Percentiles rank a stretch among this genome's conserved stretches.
Conservation (phyloP, 108 stramenopile genomes). For the Fistulifera pelliculosa region DNA sequence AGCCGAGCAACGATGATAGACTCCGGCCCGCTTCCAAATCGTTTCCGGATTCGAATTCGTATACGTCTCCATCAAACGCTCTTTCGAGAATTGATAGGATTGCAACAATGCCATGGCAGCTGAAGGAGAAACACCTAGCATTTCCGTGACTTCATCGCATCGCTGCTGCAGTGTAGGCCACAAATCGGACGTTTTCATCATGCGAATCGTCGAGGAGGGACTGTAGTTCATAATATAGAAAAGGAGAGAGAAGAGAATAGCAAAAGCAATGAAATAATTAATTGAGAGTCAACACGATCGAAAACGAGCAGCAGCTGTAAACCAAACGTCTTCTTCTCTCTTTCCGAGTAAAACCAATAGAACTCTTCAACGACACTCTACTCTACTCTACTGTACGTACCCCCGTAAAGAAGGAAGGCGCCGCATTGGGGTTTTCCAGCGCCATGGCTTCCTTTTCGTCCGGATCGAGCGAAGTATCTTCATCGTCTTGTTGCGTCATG, state of each 20-base stretch:
- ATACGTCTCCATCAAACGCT: constrained; percentile 81
- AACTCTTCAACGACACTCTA: not conserved
- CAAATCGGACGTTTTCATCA: constrained; percentile 57
- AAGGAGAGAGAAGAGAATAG: not conserved
- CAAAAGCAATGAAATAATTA: not conserved
- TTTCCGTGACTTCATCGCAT: constrained; percentile 62
- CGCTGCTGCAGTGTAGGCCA: constrained; percentile 61
- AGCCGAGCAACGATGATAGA: constrained; percentile 36
- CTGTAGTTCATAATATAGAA: not conserved
- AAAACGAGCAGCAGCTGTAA: not conserved
- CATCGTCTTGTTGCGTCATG: not conserved
- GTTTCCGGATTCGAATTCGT: constrained; percentile 50
- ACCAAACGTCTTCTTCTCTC: not conserved
- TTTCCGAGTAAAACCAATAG: not conserved
- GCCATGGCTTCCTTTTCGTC: not conserved
- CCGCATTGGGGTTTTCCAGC: constrained; percentile 8
- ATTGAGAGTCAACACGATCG: not conserved
- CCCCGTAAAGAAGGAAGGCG: not conserved
- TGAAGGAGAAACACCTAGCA: constrained; percentile 68
- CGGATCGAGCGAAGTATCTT: constrained; percentile 5
- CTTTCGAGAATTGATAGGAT: constrained; percentile 87
- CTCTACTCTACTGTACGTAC: constrained; percentile 1
- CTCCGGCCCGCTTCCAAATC: constrained; percentile 61
- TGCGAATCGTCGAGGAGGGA: constrained; percentile 39
- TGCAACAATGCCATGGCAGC: constrained; percentile 86